Base-by-base conservation (phyloP, 768 basidiomycete species). In the Lactifluus rugatus region DNA sequence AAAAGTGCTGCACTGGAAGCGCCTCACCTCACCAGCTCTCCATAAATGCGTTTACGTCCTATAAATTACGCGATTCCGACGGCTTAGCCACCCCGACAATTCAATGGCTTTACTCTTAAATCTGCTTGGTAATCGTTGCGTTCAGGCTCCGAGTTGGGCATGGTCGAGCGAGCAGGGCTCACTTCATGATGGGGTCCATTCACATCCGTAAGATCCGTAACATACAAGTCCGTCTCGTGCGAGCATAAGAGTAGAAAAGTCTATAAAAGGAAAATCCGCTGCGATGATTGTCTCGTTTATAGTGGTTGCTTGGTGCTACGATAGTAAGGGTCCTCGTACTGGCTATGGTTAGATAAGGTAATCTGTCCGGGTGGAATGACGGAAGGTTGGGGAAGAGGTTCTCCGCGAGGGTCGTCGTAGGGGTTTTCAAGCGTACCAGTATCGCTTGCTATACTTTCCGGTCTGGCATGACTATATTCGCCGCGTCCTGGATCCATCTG, bases 311-410 rank as follows among this genome's bases (percentile, higher is more conserved):
- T n/a, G 26, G 47, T 9, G 34, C 57, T 65, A 50, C 60, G 66
- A 59, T 71, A 58, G 52, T 74, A 71, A 16, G 65, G 64, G 54
- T 74, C 69, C 52, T 67, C 70, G 57, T 72, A 70, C 26, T 60
- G 57, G 10, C 17, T 19, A 44, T 2, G 50, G 19, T 9, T 23
- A 21, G 57, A 16, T 31, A 17, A 17, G 28, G 31, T 41, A 17
- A 37, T 23, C 8, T 41, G 42, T 14, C 31, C 41, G 0, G 54
- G 19, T 16, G 62, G 56, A 32, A 34, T 19, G 16, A 25, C 17
- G 16, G 57, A 28, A n/a, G 57, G 45, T 48, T 42, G 36, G 19
- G 48, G 44, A n/a, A 51, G 17, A 8, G 26, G 28, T 26, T 23
- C 59, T 26, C 21, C 16, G n/a, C 37, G 21, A 45, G 47, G 56